These are phyloP conservation scores for Castanea mollissima DNA, from an alignment of 306 rosid species.

Conservation along the genomic window DNA sequence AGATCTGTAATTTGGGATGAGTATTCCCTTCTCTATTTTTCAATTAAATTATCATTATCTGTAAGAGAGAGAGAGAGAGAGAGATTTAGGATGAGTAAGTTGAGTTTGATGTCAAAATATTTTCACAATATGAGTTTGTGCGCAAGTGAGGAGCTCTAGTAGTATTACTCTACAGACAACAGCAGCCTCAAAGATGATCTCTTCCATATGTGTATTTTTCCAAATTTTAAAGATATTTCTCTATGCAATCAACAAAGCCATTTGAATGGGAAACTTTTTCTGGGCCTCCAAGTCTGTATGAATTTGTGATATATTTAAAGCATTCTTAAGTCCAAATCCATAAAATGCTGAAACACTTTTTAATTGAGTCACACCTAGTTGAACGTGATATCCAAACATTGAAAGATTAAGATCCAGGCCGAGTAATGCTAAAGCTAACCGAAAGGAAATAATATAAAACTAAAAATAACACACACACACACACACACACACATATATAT, in stretches of 20 bases:
- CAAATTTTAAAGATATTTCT: not conserved
- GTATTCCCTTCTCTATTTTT: not conserved
- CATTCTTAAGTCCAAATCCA: not conserved
- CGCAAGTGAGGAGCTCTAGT: too few relatives aligned
- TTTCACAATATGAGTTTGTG: too few relatives aligned
- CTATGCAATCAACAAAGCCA: not conserved
- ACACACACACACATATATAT: too few relatives aligned
- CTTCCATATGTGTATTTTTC: not conserved
- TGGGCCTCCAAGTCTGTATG: not conserved
- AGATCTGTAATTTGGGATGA: not conserved
- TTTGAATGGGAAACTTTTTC: not conserved
- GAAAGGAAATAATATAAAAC: not conserved
- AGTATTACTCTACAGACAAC: too few relatives aligned
- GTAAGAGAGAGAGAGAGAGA: too few relatives aligned
- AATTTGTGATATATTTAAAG: not conserved
- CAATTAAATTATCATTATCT: too few relatives aligned
- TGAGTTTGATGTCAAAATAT: not conserved
- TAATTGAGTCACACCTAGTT: not conserved
- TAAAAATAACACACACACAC: not conserved
- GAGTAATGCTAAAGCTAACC: not conserved
- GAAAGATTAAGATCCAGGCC: too few relatives aligned
- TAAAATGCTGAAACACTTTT: not conserved
- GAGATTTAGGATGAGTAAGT: not conserved
- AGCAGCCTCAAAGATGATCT: too few relatives aligned
- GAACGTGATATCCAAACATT: too few relatives aligned